These are phyloP conservation scores for Cardiosporidium cionae DNA, from an alignment of 169 alveolate species.

Conservation along the genomic window DNA sequence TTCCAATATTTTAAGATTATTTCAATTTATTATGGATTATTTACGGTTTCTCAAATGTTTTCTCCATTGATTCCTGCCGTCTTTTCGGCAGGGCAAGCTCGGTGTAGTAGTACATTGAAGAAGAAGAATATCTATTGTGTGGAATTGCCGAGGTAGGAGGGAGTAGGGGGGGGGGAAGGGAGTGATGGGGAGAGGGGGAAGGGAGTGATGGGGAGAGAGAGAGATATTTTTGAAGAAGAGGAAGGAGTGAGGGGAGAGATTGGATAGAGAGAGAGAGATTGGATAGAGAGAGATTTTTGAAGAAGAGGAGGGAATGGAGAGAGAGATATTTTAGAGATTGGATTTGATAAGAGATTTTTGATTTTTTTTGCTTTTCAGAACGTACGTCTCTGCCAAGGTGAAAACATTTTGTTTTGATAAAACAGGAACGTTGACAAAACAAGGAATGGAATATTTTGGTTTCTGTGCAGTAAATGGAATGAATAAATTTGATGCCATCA, in stretches of 20 bases:
- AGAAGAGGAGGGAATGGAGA: no score
- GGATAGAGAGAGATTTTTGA: no score
- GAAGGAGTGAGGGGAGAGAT: no score
- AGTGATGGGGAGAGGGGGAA: no score
- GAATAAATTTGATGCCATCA: neutral
- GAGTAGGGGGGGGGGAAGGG: no score
- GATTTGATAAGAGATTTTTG: constrained; percentile 64
- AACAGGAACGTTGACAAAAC: constrained; percentile 36
- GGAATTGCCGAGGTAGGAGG: neutral
- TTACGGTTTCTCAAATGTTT: neutral
- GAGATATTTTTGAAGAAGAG: no score
- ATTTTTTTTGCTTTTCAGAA: constrained; percentile 88
- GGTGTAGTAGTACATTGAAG: neutral
- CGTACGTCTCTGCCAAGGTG: constrained; percentile 90
- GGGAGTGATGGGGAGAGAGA: no score
- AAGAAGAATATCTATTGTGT: neutral
- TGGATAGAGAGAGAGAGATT: no score
- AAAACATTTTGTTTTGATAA: constrained; percentile 51
- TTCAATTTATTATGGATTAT: neutral
- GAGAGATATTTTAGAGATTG: no score
- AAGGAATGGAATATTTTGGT: constrained; percentile 23
- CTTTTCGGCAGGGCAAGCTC: neutral
- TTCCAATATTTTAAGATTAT: neutral
- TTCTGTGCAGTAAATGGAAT: neutral
- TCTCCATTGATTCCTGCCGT: neutral